Conservation (phyloP, 148 eudicot genomes). For the Salicornia ramosissima region DNA sequence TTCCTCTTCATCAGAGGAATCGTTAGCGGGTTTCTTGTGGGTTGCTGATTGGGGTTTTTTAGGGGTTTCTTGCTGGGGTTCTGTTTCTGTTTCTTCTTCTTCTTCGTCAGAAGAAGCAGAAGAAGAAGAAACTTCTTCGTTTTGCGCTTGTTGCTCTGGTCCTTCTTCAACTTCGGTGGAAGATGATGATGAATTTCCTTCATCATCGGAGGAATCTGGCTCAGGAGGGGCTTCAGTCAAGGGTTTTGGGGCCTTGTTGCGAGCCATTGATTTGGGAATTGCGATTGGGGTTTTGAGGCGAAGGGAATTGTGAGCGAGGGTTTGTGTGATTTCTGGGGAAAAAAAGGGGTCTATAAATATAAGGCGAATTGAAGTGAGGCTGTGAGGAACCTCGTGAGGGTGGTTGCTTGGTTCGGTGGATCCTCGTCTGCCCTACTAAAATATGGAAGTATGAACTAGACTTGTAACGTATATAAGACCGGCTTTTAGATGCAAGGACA, state of each 20-base stretch:
- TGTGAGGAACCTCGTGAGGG: no score
- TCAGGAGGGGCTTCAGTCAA: constrained; percentile 15
- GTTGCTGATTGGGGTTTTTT: background rate
- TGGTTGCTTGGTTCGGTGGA: no score
- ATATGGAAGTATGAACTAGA: no score
- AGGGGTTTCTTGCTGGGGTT: background rate
- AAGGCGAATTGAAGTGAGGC: no score
- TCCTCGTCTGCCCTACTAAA: no score
- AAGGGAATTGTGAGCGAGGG: background rate
- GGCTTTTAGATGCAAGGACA: no score
- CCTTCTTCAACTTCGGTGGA: background rate
- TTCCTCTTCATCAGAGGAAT: constrained; percentile 13
- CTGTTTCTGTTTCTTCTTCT: background rate
- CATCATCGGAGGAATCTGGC: constrained; percentile 11
- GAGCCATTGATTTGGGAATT: constrained; percentile 8
- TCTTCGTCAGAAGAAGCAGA: constrained; percentile 11
- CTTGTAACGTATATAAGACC: no score
- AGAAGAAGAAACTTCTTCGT: background rate
- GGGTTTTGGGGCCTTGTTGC: constrained; percentile 13
- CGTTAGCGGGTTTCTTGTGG: background rate
- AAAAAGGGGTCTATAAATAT: no score
- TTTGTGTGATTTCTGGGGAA: no score
- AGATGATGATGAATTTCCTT: background rate
- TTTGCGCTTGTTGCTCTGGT: background rate
- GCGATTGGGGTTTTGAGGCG: background rate